Evolutionary conservation across 495 filamentous ascomycete genomes (phyloP), one percentile per base, ranked within the genome.

Genomic region (Penicillium soppii): DNA sequence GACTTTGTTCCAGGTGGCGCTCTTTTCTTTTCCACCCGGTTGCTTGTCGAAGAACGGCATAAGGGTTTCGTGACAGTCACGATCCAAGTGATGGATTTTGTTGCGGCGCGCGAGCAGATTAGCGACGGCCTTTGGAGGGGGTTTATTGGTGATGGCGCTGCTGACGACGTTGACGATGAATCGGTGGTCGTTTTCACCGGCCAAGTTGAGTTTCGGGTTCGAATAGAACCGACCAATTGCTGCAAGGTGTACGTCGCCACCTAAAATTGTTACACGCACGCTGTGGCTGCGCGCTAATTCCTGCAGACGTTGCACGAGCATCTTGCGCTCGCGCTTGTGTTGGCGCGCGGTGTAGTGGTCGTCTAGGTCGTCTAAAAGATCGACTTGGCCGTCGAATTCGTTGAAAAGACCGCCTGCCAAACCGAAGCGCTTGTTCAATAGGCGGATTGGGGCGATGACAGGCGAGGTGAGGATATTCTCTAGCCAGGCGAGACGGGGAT

Each of bases 261-360:
- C 80, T 6, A 97, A 80, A 57, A 97, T 95, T 15, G 88, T 89
- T 47, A 94, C 79, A 26, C 92, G 90, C 19, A 92, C 75, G 10
- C 81, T 86, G 72, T 89, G 83, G 52, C 82, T 74, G 40, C 83
- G 77, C 29, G 87, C 79, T 30, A 96, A 69, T 17, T 75, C 70
- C 63, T 97, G 91, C 19, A 96, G 79, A 20, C 86, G 81, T 36
- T 84, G 77, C 26, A 96, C 66, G 21, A 97, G 76, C 25, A 76
- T 70, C 53, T 84, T 85, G 37, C 92, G 86, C 74, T 97, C 92
- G 35, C 81, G 79, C 67, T 96, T 97, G 76, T 97, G 92, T 47
- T 90, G 90, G 25, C 84, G 82, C 10, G 92, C 91, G 22, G 90
- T 95, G 72, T 96, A 96, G 64, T 97, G 92, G 64, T 96, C 92